Conservation (phyloP, 192 early-diverging fungal genomes). For the Linnemannia zychae region DNA sequence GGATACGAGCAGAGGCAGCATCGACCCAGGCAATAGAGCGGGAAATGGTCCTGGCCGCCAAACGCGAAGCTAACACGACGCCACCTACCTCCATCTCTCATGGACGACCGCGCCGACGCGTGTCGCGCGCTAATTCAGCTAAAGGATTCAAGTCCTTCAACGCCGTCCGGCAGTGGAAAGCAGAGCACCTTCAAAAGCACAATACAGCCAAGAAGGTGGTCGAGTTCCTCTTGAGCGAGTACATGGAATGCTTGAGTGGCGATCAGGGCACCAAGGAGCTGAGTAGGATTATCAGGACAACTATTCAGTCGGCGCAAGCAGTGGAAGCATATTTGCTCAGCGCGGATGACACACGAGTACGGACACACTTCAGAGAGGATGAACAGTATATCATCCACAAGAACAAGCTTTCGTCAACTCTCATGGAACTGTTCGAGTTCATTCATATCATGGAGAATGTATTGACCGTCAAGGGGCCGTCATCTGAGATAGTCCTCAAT, state of each 20-base stretch:
- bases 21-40: neutral
- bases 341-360: constrained; percentile 28
- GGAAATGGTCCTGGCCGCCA: constrained; percentile 4
- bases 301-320: constrained; percentile 22
- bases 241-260: constrained; percentile 40
- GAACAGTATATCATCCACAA: constrained; percentile 10
- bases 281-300: constrained; percentile 18
- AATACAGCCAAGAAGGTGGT: constrained; percentile 25
- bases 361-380: constrained; percentile 39
- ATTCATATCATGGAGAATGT: constrained; percentile 22
- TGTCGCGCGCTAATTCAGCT: constrained; percentile 41
- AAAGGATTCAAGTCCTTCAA: constrained; percentile 56
- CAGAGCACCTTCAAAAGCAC: constrained; percentile 35
- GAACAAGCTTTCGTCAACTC: constrained; percentile 13
- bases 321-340: constrained; percentile 36
- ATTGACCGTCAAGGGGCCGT: neutral
- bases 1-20: constrained; percentile 15
- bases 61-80: neutral
- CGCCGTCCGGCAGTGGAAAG: constrained; percentile 45
- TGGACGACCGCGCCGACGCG: constrained; percentile 28
- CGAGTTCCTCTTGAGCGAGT: constrained; percentile 30
- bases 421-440: constrained; percentile 27
- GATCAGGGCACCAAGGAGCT: neutral
- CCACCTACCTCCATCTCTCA: constrained; percentile 8
- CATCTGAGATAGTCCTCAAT: constrained; percentile 14